Evolutionary conservation across 345 rosid species (phyloP).

Genomic region (Eucalyptus globulus): DNA sequence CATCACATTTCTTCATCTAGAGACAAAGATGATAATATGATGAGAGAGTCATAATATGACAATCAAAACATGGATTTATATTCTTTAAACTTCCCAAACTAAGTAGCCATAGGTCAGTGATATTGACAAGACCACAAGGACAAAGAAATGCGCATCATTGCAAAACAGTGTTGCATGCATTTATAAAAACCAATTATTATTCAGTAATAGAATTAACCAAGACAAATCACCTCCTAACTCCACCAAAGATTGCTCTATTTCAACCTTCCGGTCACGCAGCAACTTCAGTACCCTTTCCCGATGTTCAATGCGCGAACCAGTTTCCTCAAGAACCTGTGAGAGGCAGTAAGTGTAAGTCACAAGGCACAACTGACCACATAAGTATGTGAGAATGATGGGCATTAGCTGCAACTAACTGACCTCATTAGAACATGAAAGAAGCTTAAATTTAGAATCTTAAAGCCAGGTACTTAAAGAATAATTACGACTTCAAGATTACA

Average conservation of each 20-base stretch:
- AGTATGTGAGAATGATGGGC: not conserved
- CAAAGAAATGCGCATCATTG: not conserved
- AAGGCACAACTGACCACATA: not conserved
- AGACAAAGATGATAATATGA: not conserved
- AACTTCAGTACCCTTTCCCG: not conserved
- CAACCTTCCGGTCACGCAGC: slow-evolving; percentile 1
- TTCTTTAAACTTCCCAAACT: not conserved
- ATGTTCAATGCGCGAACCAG: not conserved
- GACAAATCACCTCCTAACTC: slow-evolving; percentile 28
- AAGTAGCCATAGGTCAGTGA: not conserved
- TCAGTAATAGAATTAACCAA: not conserved
- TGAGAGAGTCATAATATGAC: not conserved
- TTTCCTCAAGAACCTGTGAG: slow-evolving; percentile 13
- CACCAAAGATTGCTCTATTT: slow-evolving; percentile 5
- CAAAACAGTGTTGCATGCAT: not conserved
- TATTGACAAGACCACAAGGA: not conserved
- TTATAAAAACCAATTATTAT: not conserved
- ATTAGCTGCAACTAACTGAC: not conserved
- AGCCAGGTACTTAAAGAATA: not conserved
- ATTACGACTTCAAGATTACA: not conserved
- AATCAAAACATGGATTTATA: not conserved
- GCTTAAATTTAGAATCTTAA: not conserved
- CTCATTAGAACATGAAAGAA: not conserved
- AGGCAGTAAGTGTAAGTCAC: not conserved
- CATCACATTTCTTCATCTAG: not conserved